A percentile compares a stretch with the other conserved stretches of the same genome.
phyloP scores from a whole-genome alignment of 1,139 yeast genomes.

The Geotrichum macrosporum region DNA sequence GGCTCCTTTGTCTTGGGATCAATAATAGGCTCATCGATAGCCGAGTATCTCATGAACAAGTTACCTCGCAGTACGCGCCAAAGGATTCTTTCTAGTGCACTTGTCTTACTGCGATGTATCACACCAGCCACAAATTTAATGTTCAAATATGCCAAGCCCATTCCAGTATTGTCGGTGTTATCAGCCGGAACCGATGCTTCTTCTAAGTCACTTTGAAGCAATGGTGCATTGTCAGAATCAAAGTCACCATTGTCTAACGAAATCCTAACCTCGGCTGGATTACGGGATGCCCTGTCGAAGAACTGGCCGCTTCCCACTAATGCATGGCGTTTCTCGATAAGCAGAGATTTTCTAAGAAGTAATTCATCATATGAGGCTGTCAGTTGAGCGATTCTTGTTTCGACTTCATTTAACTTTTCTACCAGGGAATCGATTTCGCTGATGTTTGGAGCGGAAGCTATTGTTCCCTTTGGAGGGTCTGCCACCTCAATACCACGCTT shows the following conservation, averaged over 20 bases:
- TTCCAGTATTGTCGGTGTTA: background rate
- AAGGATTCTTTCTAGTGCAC: conserved; percentile 73
- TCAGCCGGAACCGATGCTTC: conserved; percentile 2
- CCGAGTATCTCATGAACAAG: conserved; percentile 66
- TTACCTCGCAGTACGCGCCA: conserved; percentile 95
- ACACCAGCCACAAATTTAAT: conserved; percentile 76
- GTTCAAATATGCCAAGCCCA: conserved; percentile 34
- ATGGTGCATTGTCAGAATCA: conserved; percentile 36
- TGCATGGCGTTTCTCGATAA: conserved; percentile 63
- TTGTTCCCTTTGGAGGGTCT: conserved; percentile 29
- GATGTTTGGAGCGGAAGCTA: conserved; percentile 46
- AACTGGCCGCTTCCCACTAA: conserved; percentile 65
- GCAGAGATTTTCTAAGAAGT: conserved; percentile 50
- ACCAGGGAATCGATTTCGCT: conserved; percentile 73
- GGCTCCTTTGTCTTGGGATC: conserved; percentile 48
- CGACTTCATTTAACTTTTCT: conserved; percentile 59
- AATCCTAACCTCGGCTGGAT: conserved; percentile 27
- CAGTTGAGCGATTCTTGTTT: conserved; percentile 54
- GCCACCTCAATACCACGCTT: conserved; percentile 32
- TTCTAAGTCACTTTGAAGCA: conserved; percentile 29
- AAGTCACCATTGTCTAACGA: conserved; percentile 35
- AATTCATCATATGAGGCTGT: conserved; percentile 54
- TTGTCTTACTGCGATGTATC: conserved; percentile 65
- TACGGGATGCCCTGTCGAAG: conserved; percentile 43
- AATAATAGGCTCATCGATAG: conserved; percentile 55